phyloP scores from a whole-genome alignment of 169 alveolate genomes.

The Blepharisma undulans region DNA sequence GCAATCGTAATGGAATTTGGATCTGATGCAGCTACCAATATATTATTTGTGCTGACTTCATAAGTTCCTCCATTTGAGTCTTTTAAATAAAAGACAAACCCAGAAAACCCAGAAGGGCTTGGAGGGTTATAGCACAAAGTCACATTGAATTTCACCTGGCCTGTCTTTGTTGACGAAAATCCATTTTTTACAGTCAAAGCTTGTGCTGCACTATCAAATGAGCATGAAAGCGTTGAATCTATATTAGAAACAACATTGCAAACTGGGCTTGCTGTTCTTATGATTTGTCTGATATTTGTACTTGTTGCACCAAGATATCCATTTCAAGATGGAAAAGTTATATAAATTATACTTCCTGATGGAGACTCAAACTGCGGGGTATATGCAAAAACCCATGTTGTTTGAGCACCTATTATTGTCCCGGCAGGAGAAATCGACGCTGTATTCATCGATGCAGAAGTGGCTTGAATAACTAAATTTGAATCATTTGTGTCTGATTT shows the following conservation, averaged over 20 bases:
- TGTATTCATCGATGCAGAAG: background rate
- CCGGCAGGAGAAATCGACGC: background rate
- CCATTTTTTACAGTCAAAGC: background rate
- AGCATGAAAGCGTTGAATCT: background rate
- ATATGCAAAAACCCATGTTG: constrained; percentile 7
- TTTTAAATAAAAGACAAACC: background rate
- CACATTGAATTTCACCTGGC: background rate
- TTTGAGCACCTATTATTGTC: constrained; percentile 8
- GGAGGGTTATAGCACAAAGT: constrained; percentile 19
- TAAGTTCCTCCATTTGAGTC: background rate
- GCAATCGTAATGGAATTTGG: background rate
- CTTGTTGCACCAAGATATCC: background rate
- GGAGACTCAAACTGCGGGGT: background rate
- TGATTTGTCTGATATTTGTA: background rate
- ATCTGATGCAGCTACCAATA: background rate
- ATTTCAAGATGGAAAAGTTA: constrained; percentile 30
- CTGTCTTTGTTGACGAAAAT: constrained; percentile 11
- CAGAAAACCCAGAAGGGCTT: background rate
- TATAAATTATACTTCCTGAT: background rate
- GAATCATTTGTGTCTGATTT: background rate
- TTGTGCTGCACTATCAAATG: background rate
- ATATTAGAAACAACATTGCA: constrained; percentile 5
- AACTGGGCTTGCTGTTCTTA: background rate
- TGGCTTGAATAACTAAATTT: background rate
- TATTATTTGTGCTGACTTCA: background rate